phyloP scores from a whole-genome alignment of 192 early-diverging fungal genomes.

The Coemansia sp. region DNA sequence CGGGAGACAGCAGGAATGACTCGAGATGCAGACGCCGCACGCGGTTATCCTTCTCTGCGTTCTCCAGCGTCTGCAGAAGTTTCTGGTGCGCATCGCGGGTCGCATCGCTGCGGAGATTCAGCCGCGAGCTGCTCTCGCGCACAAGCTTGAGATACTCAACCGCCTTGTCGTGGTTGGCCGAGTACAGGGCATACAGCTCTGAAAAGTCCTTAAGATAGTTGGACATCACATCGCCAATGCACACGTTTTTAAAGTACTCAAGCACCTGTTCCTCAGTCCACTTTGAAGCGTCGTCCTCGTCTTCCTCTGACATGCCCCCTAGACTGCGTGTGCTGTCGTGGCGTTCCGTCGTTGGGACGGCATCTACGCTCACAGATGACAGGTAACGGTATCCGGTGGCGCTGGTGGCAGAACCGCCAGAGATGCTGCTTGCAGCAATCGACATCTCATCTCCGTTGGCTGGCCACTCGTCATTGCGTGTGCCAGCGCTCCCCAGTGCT shows the following conservation, averaged over 20 bases:
- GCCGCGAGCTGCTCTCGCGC: slow-evolving; percentile 49
- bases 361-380: not conserved
- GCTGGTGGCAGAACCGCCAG: slow-evolving; percentile 26
- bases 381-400: slow-evolving; percentile 17
- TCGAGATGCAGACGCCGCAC: slow-evolving; percentile 45
- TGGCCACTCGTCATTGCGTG: slow-evolving; percentile 25
- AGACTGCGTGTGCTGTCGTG: slow-evolving; percentile 41
- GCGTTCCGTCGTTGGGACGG: slow-evolving; percentile 10
- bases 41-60: slow-evolving; percentile 45
- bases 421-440: slow-evolving; percentile 29
- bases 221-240: slow-evolving; percentile 52
- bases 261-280: slow-evolving; percentile 50
- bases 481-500: slow-evolving; percentile 21
- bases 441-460: slow-evolving; percentile 43
- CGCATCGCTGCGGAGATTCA: slow-evolving; percentile 41
- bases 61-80: slow-evolving; percentile 45
- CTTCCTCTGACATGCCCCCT: slow-evolving; percentile 17
- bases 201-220: slow-evolving; percentile 55
- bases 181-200: slow-evolving; percentile 52
- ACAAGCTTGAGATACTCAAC: slow-evolving; percentile 53
- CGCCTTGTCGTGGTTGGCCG: slow-evolving; percentile 54
- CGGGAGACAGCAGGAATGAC: slow-evolving; percentile 50
- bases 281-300: slow-evolving; percentile 44
- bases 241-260: slow-evolving; percentile 50
- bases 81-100: slow-evolving; percentile 46